phyloP scores from a whole-genome alignment of 257 asterid species.

The Eustoma russellianum region DNA sequence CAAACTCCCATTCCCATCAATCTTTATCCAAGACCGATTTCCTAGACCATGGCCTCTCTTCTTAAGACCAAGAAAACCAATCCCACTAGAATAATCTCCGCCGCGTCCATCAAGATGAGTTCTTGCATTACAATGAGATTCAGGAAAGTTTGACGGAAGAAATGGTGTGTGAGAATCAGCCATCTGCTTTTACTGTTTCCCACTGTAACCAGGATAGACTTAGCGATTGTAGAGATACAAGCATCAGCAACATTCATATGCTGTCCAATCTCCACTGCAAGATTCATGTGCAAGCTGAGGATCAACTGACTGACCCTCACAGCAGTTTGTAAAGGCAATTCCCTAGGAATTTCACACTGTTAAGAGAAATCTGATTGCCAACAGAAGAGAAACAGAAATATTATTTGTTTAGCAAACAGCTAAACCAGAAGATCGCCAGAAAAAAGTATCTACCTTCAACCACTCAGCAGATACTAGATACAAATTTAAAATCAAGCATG shows the following conservation, averaged over 20 bases:
- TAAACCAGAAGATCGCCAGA: background rate
- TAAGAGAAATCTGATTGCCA: conserved; percentile 2
- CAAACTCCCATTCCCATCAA: conserved; percentile 66
- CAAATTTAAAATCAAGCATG: too few species aligned
- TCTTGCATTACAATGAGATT: conserved; percentile 27
- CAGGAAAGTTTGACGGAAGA: conserved; percentile 23
- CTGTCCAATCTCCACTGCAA: background rate
- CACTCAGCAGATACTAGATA: too few species aligned
- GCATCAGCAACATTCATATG: conserved; percentile 21
- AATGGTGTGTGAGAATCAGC: conserved; percentile 39
- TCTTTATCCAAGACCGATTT: conserved; percentile 88
- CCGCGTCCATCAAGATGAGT: conserved; percentile 24
- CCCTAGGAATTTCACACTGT: background rate
- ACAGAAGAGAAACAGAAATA: background rate
- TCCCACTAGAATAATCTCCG: conserved; percentile 25
- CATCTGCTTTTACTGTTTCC: conserved; percentile 28
- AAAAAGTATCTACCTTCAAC: background rate
- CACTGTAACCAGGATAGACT: conserved; percentile 3
- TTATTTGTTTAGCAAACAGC: too few species aligned
- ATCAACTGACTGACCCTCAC: background rate
- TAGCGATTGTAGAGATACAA: conserved; percentile 14
- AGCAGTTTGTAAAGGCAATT: background rate
- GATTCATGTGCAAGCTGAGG: background rate
- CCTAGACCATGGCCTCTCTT: conserved; percentile 87
- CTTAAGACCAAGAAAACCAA: conserved; percentile 58